These are phyloP conservation scores for Blastobotrys terrestris DNA, from an alignment of 805 yeast species.

Conservation along the genomic window DNA sequence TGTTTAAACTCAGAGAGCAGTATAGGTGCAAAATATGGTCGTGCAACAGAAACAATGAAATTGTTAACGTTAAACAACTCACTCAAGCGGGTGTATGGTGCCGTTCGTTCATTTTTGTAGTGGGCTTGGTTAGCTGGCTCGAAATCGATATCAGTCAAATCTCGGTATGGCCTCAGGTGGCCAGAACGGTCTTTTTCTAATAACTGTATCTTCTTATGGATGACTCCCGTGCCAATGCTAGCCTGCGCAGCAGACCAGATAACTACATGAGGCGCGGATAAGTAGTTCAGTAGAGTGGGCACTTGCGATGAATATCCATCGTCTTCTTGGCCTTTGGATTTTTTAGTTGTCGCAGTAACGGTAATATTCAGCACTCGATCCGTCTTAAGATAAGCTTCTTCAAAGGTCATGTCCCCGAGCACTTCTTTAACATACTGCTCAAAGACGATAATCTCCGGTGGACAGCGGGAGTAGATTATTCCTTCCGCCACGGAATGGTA, in stretches of 20 bases:
- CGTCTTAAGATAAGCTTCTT: conserved; percentile 79
- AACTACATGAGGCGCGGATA: conserved; percentile 88
- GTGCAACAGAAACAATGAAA: conserved; percentile 81
- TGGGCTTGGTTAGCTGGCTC: conserved; percentile 38
- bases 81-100: conserved; percentile 82
- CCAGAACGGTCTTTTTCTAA: conserved; percentile 52
- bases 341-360: conserved; percentile 62
- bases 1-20: conserved; percentile 78
- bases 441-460: conserved; percentile 77
- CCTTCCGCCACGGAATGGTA: conserved; percentile 57
- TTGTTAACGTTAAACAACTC: conserved; percentile 94
- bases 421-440: conserved; percentile 69
- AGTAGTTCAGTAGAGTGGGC: conserved; percentile 59
- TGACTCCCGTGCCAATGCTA: conserved; percentile 50
- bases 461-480: conserved; percentile 71
- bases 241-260: conserved; percentile 89
- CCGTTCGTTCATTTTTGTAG: conserved; percentile 38
- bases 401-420: conserved; percentile 83
- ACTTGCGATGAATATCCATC: conserved; percentile 8
- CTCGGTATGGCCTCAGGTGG: conserved; percentile 31
- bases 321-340: conserved; percentile 25
- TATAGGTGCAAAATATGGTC: conserved; percentile 90
- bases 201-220: conserved; percentile 56
- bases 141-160: conserved; percentile 27
- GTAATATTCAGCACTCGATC: conserved; percentile 78